Base-by-base conservation (phyloP, 2,329 filamentous ascomycete species). In the Juglanconis sp. region DNA sequence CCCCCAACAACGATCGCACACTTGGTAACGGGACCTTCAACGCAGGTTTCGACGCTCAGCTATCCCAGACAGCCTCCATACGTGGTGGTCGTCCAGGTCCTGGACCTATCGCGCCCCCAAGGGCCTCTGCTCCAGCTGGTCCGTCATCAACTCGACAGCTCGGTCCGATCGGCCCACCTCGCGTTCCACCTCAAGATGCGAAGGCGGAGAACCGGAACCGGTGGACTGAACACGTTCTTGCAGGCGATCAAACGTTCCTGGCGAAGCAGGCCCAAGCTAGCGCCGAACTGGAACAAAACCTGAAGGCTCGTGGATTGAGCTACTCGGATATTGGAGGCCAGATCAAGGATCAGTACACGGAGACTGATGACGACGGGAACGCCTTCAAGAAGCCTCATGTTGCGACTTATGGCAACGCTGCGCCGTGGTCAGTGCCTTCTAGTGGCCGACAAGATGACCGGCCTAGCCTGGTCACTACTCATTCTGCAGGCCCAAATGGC, bases 11-110 rank as follows among this genome's bases (percentile, higher is more conserved):
- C 66, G 87, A 90, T 65, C 82, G 87, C 57, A 87, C 85, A 10
- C 85, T 93, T 24, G 90, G 90, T 3, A 93, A 93, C 70, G 90
- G 90, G 48, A 91, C 89, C 0, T 93, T 93, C 68, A 86, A 83
- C 59, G 80, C 84, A 11, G 84, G 80, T 17, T 74, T 81, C 11
- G 76, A 77, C 56, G 71, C 78, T 53, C 72, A 66, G 59, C 73
- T 68, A 8, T 61, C 74, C 3, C 71, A 73, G 38, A 66, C 73
- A 31, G 65, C 69, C 13, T 71, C 70, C 50, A 66, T 73, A 3
- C 65, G 71, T 8, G 67, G 65, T 62, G 73, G 35, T 54, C 63
- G 52, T 17, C 51, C 66, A 24, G 69, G 68, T 66, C 82, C 81
- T 1, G 75, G 79, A 1, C 83, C 76, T 5, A 79, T 79, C 51